Percentiles rank a stretch among this genome's conserved stretches.
These are phyloP conservation scores for Psilocybe cubensis DNA, from an alignment of 768 basidiomycete genomes.

Conservation along the genomic window DNA sequence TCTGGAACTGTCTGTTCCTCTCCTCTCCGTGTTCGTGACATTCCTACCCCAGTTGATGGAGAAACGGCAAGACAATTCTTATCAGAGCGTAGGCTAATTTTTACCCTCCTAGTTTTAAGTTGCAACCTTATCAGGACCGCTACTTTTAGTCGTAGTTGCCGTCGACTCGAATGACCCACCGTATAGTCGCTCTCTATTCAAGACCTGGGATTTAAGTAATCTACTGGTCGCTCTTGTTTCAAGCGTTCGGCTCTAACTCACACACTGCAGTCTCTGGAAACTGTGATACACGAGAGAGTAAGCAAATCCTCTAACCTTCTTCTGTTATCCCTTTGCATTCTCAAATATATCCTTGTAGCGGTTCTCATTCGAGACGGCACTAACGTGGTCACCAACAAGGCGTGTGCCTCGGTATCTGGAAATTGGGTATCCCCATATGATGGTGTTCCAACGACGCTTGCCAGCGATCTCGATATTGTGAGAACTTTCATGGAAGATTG, in stretches of 20 bases:
- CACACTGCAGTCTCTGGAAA: constrained; percentile 45
- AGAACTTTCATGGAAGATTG: constrained; percentile 12
- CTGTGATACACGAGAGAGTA: constrained; percentile 55
- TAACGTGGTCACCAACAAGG: constrained; percentile 40
- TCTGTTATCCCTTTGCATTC: not conserved
- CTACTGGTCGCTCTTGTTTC: constrained; percentile 2
- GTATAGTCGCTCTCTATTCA: constrained; percentile 43
- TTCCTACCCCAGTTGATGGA: constrained; percentile 23
- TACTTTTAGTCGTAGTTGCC: constrained; percentile 38
- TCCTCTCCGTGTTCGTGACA: constrained; percentile 15
- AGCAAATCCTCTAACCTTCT: constrained; percentile 7
- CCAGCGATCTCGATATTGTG: constrained; percentile 53
- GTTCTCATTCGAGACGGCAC: constrained; percentile 47
- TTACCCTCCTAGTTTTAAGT: not conserved
- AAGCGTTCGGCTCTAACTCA: not conserved
- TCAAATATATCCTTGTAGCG: constrained; percentile 23
- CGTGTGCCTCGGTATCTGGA: constrained; percentile 46
- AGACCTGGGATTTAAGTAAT: constrained; percentile 51
- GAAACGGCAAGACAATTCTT: constrained; percentile 23
- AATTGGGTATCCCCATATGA: constrained; percentile 56
- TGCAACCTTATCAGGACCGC: not conserved
- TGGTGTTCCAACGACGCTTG: constrained; percentile 41
- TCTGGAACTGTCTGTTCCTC: not conserved
- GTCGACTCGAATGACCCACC: constrained; percentile 45
- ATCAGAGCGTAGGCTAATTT: constrained; percentile 17